These are phyloP conservation scores for Rhodotorula sp. DNA, from an alignment of 1,284 basidiomycete genomes.

Conservation along the genomic window DNA sequence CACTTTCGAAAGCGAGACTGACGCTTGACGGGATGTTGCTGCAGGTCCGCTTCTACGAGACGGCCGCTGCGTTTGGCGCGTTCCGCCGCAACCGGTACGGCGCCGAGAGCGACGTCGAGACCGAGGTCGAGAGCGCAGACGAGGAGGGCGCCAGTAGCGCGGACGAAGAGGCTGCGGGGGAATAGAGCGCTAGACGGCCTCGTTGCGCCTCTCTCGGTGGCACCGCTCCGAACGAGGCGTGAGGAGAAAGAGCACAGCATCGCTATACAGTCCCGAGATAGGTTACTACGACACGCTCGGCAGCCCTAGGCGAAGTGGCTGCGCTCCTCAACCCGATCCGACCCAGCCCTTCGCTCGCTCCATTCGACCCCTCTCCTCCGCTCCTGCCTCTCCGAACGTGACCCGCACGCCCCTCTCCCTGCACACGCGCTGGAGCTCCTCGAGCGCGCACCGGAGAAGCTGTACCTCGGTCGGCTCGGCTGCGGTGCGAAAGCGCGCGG, in stretches of 20 bases:
- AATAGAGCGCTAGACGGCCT: too few relatives aligned
- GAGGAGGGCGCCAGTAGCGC: background rate
- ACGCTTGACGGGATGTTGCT: too few relatives aligned
- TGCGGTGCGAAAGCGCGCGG: too few relatives aligned
- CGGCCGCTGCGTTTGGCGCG: slow-evolving; percentile 40
- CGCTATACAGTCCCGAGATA: too few relatives aligned
- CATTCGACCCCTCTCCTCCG: background rate
- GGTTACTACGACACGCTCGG: too few relatives aligned
- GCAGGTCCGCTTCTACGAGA: slow-evolving; percentile 28
- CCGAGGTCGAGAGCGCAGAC: slow-evolving; percentile 18
- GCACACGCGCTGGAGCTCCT: background rate
- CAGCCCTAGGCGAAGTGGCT: background rate
- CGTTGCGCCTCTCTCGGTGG: too few relatives aligned
- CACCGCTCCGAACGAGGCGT: too few relatives aligned
- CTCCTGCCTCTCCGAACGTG: too few relatives aligned
- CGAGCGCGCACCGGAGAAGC: background rate
- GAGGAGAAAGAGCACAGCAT: too few relatives aligned
- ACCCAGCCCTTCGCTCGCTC: background rate
- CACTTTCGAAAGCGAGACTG: background rate
- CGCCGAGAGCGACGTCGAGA: slow-evolving; percentile 33
- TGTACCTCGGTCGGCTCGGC: too few relatives aligned
- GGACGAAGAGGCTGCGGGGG: background rate
- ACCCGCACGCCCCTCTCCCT: background rate
- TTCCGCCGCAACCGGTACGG: slow-evolving; percentile 36
- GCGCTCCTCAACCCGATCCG: background rate